Percentiles rank a stretch among this genome's conserved stretches.
Evolutionary conservation across 257 asterid genomes (phyloP).

Genomic region (Nicotiana tabacum): DNA sequence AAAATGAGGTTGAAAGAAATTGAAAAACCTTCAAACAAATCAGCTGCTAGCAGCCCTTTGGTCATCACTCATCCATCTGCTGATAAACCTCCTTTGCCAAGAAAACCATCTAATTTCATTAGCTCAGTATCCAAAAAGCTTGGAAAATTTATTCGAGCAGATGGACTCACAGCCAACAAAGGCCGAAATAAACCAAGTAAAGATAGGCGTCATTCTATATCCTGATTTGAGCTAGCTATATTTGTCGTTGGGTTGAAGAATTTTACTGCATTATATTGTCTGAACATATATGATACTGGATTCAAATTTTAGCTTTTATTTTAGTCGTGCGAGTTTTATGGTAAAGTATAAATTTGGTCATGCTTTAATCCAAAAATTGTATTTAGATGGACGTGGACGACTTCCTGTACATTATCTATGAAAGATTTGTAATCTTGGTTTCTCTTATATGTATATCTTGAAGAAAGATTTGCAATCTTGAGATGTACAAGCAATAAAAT

Average conservation of each 20-base stretch:
- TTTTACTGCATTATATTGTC: not conserved
- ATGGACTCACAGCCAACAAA: slow-evolving; percentile 33
- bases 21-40: slow-evolving; percentile 32
- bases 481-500: not conserved
- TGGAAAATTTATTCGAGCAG: slow-evolving; percentile 46
- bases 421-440: not conserved
- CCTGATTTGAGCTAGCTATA: slow-evolving; percentile 29
- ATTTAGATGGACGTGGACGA: not conserved
- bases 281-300: not conserved
- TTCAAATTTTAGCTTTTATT: not conserved
- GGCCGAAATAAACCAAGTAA: slow-evolving; percentile 46
- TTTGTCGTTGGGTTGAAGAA: slow-evolving; percentile 4
- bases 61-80: slow-evolving; percentile 22
- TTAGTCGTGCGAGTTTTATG: not conserved
- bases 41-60: slow-evolving; percentile 29
- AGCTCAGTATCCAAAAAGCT: slow-evolving; percentile 57
- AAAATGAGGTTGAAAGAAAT: slow-evolving; percentile 51
- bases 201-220: slow-evolving; percentile 70
- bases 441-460: not conserved
- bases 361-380: not conserved
- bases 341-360: not conserved
- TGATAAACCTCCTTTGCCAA: slow-evolving; percentile 62
- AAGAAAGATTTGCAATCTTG: not conserved
- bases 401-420: not conserved
- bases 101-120: slow-evolving; percentile 48